Percentiles rank a stretch among this genome's conserved stretches.
Conservation (phyloP, 768 basidiomycete species). For the Calocera viscosa region DNA sequence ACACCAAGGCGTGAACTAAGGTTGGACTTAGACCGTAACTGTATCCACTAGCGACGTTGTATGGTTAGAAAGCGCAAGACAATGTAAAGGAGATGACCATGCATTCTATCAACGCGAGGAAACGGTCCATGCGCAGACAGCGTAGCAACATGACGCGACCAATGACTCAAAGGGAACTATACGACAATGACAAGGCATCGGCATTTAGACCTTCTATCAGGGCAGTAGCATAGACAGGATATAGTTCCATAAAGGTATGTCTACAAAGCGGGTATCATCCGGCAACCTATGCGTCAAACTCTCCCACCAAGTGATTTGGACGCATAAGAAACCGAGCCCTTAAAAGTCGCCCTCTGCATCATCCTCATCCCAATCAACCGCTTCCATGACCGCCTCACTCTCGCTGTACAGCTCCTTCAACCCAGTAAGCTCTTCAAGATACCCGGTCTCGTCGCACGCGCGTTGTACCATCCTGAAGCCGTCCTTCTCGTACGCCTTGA, state of each 20-base stretch:
- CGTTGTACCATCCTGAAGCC: slow-evolving; percentile 68
- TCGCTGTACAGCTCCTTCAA: slow-evolving; percentile 65
- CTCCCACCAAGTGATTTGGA: neutral
- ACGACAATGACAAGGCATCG: no score
- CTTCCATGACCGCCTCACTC: slow-evolving; percentile 56
- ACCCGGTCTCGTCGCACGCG: slow-evolving; percentile 73
- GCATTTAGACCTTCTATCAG: no score
- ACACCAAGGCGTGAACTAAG: neutral
- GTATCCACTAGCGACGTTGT: neutral
- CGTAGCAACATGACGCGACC: no score
- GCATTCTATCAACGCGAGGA: no score
- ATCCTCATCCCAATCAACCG: slow-evolving; percentile 62
- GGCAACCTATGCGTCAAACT: neutral
- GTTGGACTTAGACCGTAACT: neutral
- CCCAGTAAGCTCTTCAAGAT: slow-evolving; percentile 63
- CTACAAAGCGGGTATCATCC: neutral
- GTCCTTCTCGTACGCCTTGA: slow-evolving; percentile 66
- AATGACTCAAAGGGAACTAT: no score
- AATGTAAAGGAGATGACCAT: neutral
- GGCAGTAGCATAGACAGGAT: no score
- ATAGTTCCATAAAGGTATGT: no score
- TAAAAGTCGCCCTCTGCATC: slow-evolving; percentile 29
- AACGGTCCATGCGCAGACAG: no score
- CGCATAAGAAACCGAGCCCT: no score
- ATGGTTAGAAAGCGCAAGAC: neutral